Conservation (phyloP, 371 early-diverging fungal genomes). For the Conidiobolus incongruus region DNA sequence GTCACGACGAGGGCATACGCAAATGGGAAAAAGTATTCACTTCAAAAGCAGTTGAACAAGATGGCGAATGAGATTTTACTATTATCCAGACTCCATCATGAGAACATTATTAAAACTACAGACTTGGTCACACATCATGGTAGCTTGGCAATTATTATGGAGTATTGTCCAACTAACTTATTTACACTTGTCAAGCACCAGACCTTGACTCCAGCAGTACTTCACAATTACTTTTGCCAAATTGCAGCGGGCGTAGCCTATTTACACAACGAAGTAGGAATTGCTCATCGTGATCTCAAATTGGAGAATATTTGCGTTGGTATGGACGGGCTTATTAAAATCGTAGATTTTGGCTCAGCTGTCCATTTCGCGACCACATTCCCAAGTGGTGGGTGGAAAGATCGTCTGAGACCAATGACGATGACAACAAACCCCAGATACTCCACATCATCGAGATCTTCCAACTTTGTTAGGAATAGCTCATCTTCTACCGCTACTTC, state of each 20-base stretch:
- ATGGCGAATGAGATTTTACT: not conserved
- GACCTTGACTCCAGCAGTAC: not conserved
- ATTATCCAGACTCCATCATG: constrained; percentile 1
- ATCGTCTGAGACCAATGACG: too few species aligned
- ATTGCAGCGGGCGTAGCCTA: constrained; percentile 48
- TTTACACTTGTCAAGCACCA: not conserved
- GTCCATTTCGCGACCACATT: not conserved
- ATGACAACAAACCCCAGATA: too few species aligned
- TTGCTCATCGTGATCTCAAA: constrained; percentile 60
- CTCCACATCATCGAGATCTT: too few species aligned
- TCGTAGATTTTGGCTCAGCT: constrained; percentile 68
- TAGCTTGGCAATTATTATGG: not conserved
- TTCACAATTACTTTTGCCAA: constrained; percentile 27
- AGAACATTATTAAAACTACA: not conserved
- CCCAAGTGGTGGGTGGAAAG: too few species aligned
- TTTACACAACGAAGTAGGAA: constrained; percentile 41
- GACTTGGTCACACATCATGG: not conserved
- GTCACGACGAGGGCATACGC: too few species aligned
- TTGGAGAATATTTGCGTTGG: constrained; percentile 61
- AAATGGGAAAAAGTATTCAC: not conserved
- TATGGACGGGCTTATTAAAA: constrained; percentile 52
- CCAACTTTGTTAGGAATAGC: too few species aligned
- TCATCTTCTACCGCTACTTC: too few species aligned
- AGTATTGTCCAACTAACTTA: constrained; percentile 1
- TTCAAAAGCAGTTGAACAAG: not conserved